Percentiles rank a stretch among this genome's conserved stretches.
phyloP scores from a whole-genome alignment of 2,329 filamentous ascomycete species.

The Claviceps digitariae region DNA sequence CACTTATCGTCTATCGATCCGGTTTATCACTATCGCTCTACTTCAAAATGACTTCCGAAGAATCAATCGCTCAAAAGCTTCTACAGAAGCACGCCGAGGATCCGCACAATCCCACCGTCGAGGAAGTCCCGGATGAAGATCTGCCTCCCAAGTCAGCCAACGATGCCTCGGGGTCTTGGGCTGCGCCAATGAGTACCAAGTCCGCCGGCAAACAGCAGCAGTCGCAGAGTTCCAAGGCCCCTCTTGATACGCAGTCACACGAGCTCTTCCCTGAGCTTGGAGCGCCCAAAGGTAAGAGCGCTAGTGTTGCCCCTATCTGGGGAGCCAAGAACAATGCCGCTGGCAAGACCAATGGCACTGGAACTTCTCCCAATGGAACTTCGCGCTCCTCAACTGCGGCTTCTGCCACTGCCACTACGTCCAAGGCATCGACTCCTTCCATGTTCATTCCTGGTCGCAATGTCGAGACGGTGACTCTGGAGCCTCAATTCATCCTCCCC shows the following conservation, averaged over 20 bases:
- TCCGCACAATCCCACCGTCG: conserved; percentile 53
- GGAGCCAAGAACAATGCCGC: conserved; percentile 50
- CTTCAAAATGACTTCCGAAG: conserved; percentile 32
- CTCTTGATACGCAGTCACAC: conserved; percentile 71
- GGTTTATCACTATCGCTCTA: background rate
- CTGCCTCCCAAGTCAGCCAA: conserved; percentile 42
- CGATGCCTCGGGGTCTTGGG: conserved; percentile 32
- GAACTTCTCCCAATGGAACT: conserved; percentile 35
- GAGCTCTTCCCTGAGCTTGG: conserved; percentile 92
- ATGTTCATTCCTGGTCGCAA: conserved; percentile 74
- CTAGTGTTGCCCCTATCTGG: conserved; percentile 62
- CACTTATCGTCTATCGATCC: background rate
- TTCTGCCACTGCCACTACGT: conserved; percentile 37
- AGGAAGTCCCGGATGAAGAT: conserved; percentile 73
- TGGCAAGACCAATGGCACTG: conserved; percentile 40
- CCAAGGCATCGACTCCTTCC: conserved; percentile 25
- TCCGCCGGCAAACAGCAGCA: conserved; percentile 57
- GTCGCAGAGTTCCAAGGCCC: conserved; percentile 26
- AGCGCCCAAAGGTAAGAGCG: conserved; percentile 50
- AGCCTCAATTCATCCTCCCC: conserved; percentile 63
- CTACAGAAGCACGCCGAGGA: conserved; percentile 46
- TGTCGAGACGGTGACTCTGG: conserved; percentile 61
- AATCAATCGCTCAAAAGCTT: conserved; percentile 47
- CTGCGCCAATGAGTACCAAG: conserved; percentile 43
- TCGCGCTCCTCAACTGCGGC: conserved; percentile 51